Conservation (phyloP, 805 yeast genomes). For the Candida ascalaphidarum region DNA sequence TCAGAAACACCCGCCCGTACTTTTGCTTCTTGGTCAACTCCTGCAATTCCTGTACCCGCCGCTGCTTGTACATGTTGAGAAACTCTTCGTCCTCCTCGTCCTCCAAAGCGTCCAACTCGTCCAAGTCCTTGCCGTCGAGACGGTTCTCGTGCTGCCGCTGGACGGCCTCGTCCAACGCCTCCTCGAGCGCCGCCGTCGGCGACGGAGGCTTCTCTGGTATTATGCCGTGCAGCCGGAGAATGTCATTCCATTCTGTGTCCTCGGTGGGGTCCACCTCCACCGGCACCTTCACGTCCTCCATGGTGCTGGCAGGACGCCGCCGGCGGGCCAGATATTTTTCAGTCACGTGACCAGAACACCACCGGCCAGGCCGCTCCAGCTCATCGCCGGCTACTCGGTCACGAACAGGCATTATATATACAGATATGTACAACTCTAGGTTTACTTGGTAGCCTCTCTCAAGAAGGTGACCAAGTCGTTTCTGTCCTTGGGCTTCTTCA, state of each 20-base stretch:
- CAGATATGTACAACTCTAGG: too few species aligned
- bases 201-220: constrained; percentile 89
- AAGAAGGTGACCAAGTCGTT: constrained; percentile 91
- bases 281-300: constrained; percentile 50
- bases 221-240: constrained; percentile 79
- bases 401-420: too few species aligned
- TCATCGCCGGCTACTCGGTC: too few species aligned
- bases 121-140: constrained; percentile 65
- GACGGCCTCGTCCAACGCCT: constrained; percentile 78
- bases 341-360: too few species aligned
- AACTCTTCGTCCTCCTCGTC: constrained; percentile 94
- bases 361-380: too few species aligned
- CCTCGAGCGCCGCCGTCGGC: constrained; percentile 80
- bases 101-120: constrained; percentile 80
- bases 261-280: constrained; percentile 91
- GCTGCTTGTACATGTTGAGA: constrained; percentile 63
- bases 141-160: constrained; percentile 74
- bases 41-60: constrained; percentile 68
- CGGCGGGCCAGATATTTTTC: too few species aligned
- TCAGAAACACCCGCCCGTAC: constrained; percentile 71
- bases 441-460: constrained; percentile 33
- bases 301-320: too few species aligned
- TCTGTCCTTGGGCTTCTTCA: constrained; percentile 98
- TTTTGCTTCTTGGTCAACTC: constrained; percentile 46
- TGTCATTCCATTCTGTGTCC: constrained; percentile 99